These are phyloP conservation scores for Cutaneotrichosporon spelunceum DNA, from an alignment of 1,284 basidiomycete species.

Conservation along the genomic window DNA sequence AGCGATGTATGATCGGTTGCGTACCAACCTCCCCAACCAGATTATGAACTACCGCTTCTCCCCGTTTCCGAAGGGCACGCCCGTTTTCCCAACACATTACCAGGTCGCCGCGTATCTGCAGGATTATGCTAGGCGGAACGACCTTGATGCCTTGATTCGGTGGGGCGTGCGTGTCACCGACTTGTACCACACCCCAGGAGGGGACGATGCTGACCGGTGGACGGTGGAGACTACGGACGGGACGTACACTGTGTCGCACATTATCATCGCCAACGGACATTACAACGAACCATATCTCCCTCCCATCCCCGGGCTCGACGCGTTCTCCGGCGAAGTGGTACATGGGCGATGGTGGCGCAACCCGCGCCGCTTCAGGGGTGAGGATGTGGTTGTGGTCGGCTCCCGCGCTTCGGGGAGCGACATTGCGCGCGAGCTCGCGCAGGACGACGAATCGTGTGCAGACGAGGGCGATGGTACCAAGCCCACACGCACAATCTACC, in stretches of 20 bases:
- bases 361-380: constrained; percentile 38
- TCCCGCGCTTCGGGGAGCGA: constrained; percentile 56
- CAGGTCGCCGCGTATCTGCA: constrained; percentile 26
- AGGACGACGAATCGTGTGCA: constrained; percentile 34
- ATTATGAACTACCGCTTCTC: constrained; percentile 28
- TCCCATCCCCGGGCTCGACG: constrained; percentile 45
- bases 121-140: constrained; percentile 18
- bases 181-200: constrained; percentile 18
- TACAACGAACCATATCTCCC: constrained; percentile 56
- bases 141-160: constrained; percentile 31
- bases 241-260: constrained; percentile 34
- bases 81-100: constrained; percentile 24
- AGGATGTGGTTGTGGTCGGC: constrained; percentile 56
- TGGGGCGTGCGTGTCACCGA: constrained; percentile 20
- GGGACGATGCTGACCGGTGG: constrained; percentile 19
- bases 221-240: constrained; percentile 19
- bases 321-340: constrained; percentile 48
- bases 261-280: constrained; percentile 52
- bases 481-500: constrained; percentile 42
- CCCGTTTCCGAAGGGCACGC: constrained; percentile 23
- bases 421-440: constrained; percentile 54
- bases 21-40: constrained; percentile 44
- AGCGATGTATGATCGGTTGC: constrained; percentile 25
- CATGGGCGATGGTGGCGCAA: constrained; percentile 55
- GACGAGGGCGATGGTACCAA: too few species aligned